Evolutionary conservation across 441 rosid genomes (phyloP).

Genomic region (Pelargonium myrrhifolium): DNA sequence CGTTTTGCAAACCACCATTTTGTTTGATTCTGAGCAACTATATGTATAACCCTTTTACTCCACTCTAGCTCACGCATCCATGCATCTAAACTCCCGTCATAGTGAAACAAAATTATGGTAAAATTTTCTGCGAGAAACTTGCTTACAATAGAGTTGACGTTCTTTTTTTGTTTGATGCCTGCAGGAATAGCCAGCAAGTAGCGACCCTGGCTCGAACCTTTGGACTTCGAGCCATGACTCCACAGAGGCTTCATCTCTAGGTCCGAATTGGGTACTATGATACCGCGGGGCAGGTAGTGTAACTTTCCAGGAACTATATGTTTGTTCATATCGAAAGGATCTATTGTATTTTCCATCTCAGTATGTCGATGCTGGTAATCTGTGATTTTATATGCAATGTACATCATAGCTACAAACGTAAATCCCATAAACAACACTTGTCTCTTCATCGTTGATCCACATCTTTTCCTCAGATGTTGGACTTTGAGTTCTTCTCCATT

Average conservation of each 20-base stretch:
- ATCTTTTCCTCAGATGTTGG: slow-evolving; percentile 33
- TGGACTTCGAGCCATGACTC: slow-evolving; percentile 52
- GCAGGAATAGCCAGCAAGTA: slow-evolving; percentile 79
- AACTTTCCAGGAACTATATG: slow-evolving; percentile 38
- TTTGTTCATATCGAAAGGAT: slow-evolving; percentile 44
- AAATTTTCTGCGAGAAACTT: slow-evolving; percentile 91
- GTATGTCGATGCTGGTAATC: slow-evolving; percentile 58
- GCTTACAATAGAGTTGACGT: slow-evolving; percentile 55
- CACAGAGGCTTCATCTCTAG: slow-evolving; percentile 82
- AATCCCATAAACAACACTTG: slow-evolving; percentile 50
- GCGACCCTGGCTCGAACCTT: slow-evolving; percentile 25
- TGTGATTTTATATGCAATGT: slow-evolving; percentile 74
- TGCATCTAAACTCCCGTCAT: slow-evolving; percentile 67
- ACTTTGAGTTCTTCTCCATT: neutral
- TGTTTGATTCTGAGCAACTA: slow-evolving; percentile 86
- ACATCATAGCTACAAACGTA: slow-evolving; percentile 56
- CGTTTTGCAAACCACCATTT: slow-evolving; percentile 99
- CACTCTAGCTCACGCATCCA: slow-evolving; percentile 73
- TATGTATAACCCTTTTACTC: slow-evolving; percentile 67
- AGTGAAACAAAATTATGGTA: slow-evolving; percentile 77
- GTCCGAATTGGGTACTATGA: slow-evolving; percentile 58
- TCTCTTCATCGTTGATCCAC: slow-evolving; percentile 52
- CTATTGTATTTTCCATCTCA: slow-evolving; percentile 50
- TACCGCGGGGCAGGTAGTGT: slow-evolving; percentile 60
- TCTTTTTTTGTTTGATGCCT: slow-evolving; percentile 71